A percentile compares a stretch with the other conserved stretches of the same genome.
phyloP scores from a whole-genome alignment of 768 basidiomycete genomes.

The Vararia minispora region DNA sequence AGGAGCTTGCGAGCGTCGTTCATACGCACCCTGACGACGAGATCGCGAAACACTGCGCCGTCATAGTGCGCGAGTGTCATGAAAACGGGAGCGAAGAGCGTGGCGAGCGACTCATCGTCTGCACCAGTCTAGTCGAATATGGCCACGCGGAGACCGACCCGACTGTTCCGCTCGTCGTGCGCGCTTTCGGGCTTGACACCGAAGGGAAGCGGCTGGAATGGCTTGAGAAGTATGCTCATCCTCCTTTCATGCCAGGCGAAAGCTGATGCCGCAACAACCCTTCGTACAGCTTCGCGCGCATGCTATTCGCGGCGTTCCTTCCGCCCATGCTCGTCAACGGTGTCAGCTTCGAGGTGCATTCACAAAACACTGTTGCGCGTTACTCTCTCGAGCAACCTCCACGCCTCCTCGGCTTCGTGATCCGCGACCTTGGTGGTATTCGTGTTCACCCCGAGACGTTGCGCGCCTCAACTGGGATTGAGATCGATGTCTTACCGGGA shows the following conservation, averaged over 20 bases:
- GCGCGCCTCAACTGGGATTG: conserved; percentile 36
- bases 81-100: conserved; percentile 29
- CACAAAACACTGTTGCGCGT: conserved; percentile 47
- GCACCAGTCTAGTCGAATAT: conserved; percentile 43
- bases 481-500: conserved; percentile 32
- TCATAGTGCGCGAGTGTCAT: conserved; percentile 38
- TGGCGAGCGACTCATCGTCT: conserved; percentile 42
- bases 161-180: conserved; percentile 35
- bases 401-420: conserved; percentile 40
- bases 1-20: conserved; percentile 43
- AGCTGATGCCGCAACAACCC: conserved; percentile 1
- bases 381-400: conserved; percentile 35
- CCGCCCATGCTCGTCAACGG: conserved; percentile 43
- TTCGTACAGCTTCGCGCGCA: conserved; percentile 29
- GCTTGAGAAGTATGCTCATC: conserved; percentile 33
- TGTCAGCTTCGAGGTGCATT: conserved; percentile 49
- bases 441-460: conserved; percentile 41
- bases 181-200: conserved; percentile 39
- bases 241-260: not conserved
- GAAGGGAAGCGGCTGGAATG: conserved; percentile 37
- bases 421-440: conserved; percentile 48
- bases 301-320: conserved; percentile 45
- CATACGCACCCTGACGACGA: conserved; percentile 36
- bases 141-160: conserved; percentile 38
- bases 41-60: conserved; percentile 42